These are phyloP conservation scores for Camillea tinctor DNA, from an alignment of 2,329 filamentous ascomycete species.

Conservation along the genomic window DNA sequence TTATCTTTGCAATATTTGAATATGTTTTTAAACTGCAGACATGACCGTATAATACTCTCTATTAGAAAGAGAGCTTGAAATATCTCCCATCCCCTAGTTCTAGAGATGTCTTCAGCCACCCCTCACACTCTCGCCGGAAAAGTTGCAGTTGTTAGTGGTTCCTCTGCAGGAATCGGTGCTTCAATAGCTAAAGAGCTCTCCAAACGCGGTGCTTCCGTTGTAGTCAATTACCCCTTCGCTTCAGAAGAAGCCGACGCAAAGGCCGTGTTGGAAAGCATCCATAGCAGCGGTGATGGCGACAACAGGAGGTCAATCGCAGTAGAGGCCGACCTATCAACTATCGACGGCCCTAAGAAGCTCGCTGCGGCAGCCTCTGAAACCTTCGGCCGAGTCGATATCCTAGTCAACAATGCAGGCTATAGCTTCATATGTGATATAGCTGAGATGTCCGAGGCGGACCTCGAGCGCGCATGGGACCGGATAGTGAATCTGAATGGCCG, in stretches of 20 bases:
- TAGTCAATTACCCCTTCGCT: constrained; percentile 48
- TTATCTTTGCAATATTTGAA: no score
- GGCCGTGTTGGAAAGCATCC: constrained; percentile 17
- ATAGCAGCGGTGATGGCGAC: neutral
- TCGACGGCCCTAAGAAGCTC: no score
- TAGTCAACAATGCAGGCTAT: constrained; percentile 34
- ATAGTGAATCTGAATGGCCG: constrained; percentile 42
- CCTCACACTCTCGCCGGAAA: constrained; percentile 31
- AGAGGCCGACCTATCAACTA: no score
- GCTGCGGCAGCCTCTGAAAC: constrained; percentile 26
- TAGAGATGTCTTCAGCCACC: neutral
- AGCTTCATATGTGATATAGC: constrained; percentile 33
- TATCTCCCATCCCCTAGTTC: neutral
- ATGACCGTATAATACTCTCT: no score
- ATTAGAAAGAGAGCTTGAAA: neutral
- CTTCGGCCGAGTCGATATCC: constrained; percentile 39
- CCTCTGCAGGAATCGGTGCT: constrained; percentile 43
- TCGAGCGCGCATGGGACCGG: constrained; percentile 37
- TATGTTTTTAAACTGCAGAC: no score
- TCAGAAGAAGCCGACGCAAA: constrained; percentile 28
- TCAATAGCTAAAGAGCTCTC: constrained; percentile 44
- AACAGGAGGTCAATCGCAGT: neutral
- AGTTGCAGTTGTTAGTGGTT: constrained; percentile 51
- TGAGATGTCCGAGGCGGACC: constrained; percentile 37
- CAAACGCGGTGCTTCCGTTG: constrained; percentile 44